Evolutionary conservation across 495 filamentous ascomycete genomes (phyloP), one percentile per base, ranked within the genome.

Genomic region (Penicillium canariense): DNA sequence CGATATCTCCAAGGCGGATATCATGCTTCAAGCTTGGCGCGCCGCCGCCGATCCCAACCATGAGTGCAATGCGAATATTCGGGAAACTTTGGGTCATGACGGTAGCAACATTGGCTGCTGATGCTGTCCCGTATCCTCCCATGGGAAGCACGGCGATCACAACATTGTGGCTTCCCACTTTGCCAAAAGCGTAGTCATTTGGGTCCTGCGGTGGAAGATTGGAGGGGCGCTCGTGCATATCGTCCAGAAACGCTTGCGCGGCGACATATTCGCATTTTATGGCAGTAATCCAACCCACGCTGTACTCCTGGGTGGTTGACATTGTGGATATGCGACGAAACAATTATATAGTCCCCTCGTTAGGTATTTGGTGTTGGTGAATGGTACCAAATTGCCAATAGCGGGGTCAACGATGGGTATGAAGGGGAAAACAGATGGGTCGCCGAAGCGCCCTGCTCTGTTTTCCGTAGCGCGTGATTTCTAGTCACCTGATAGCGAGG

Each of bases 1-100:
- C 73, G 22, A 75, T 55, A 57, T 75, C 72, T 12, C 74, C 75
- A 5, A 75, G 54, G 9, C 65, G 62, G 4, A 69, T 52, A 25
- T 73, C 63, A 45, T 66, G 55, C 8, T 55, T 55, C 5, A 28
- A 30, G 36, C 59, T 61, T 14, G 67, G 67, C 4, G 53, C 61
- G 1, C 67, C 67, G 3, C 56, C 63, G 1, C 57, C 65, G 15
- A 72, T 62, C 7, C 67, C 65, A 4, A 71, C 67, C 56, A 71
- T 56, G 12, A 69, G 61, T 10, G 59, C 64, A 35, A 76, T 61
- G 39, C 67, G 63, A 12, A 78, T 52, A 6, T 56, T 56, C 0
- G 56, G 58, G 46, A 77, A 78, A 15, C 43, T 69, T 31, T 55
- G 54, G 1, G 57, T 27, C 73, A 79, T 67, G 22, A 73, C 45